Base-by-base conservation (phyloP, 1,284 basidiomycete species). In the Melampsora larici-populina region DNA sequence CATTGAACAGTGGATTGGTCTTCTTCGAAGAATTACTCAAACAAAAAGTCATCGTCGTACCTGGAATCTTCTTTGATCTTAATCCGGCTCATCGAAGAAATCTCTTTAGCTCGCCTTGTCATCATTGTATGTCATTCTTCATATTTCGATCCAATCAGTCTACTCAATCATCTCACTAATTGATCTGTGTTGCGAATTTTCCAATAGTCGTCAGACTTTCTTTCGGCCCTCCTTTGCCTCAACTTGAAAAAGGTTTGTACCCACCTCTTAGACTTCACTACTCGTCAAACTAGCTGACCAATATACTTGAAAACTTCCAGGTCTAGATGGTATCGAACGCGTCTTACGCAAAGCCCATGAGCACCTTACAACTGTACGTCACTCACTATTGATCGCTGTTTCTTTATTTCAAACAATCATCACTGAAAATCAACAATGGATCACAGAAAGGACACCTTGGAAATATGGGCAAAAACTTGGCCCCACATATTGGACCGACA, bases 11-110 rank as follows among this genome's bases (percentile, higher is more conserved):
- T 81, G 94, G 94, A 26, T 85, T 97, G 81, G 90, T 91, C 40
- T 96, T 97, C 88, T 97, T 97, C 82, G 94, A 97, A 83, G 94
- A 97, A 84, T 86, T 93, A 49, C 87, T 97, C 63, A 95, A 94
- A 84, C 92, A 94, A 84, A 88, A 92, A 84, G 90, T 91, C 33
- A 94, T 94, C 80, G 91, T 93, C 75, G 92, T 94, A 69, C 92
- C 92, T 13, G 86, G 86, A 5, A 83, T 95, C 80, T 94, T 94
- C 87, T 96, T 96, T 78, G 93, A 95, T 82, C 88, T 91, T 81
- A 90, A 94, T 84, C 92, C 93, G 21, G 82, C 91, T 21, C 81
- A 93, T 82, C 87, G 91, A 81, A 87, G 86, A 60, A 85, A 97
- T 84, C 86, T 97, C 77, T 92, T 96, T 86, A 89, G 91, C 82